A percentile compares a stretch with the other conserved stretches of the same genome.
phyloP scores from a whole-genome alignment of 2,329 filamentous ascomycete species.

The Aspergillus pseudoviridinutans region DNA sequence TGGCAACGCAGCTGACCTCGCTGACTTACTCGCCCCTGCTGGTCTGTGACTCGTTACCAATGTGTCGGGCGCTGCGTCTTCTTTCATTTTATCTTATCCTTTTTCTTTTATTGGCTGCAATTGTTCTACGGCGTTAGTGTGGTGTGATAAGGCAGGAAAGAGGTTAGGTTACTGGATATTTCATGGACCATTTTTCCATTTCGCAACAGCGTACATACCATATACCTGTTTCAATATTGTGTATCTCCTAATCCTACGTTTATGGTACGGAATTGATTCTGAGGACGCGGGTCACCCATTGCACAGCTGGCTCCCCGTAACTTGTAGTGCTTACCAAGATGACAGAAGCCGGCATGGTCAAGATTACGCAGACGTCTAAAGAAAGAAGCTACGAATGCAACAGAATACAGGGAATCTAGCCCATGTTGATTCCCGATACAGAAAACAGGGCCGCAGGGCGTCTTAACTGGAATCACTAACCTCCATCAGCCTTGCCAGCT shows the following conservation, averaged over 20 bases:
- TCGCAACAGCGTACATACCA: constrained; percentile 12
- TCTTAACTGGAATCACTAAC: neutral
- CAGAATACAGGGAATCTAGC: neutral
- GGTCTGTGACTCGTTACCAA: neutral
- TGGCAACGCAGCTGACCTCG: neutral
- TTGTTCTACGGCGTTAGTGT: constrained; percentile 29
- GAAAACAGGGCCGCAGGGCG: neutral
- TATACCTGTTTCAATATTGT: constrained; percentile 21
- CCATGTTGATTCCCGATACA: neutral
- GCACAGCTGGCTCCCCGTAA: neutral
- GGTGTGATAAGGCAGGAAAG: constrained; percentile 27
- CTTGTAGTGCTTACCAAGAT: neutral
- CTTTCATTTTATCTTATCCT: constrained; percentile 20
- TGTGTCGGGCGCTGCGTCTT: constrained; percentile 1
- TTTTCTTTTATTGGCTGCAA: constrained; percentile 15
- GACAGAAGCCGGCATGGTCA: neutral
- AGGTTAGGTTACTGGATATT: constrained; percentile 29
- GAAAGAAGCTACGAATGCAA: neutral
- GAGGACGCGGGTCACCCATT: neutral
- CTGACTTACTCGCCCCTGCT: neutral
- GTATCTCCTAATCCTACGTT: neutral
- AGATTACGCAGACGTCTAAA: neutral
- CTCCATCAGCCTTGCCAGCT: neutral
- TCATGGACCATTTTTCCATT: constrained; percentile 24
- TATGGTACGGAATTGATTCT: too few relatives aligned